Base-by-base conservation (phyloP, 257 asterid genomes). In the Penstemon barbatus region DNA sequence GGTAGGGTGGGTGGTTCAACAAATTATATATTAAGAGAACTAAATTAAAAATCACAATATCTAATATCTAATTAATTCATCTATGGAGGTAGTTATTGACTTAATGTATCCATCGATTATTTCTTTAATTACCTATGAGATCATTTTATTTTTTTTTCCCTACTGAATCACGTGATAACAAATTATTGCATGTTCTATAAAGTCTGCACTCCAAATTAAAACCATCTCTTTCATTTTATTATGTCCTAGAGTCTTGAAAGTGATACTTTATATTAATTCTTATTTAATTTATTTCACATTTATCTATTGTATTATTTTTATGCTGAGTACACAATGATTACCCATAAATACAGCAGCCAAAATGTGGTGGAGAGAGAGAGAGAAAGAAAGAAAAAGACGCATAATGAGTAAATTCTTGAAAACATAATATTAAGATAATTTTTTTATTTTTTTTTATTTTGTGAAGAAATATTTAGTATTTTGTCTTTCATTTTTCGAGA, bases 51-150 rank as follows among this genome's bases (percentile, higher is more conserved):
- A 40, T 42, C 58, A 53, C 57, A 72, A 57, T 59, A 49, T 60
- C 5, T 7, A 56, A 41, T 57, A 79, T 72, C n/a, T 57, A 36
- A 12, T 65, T 56, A 73, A 41, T 60, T 57, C 55, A 69, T 73
- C 66, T 73, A 69, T 80, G 77, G 76, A 70, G 68, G 81, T 67
- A 36, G 81, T 80, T 76, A 73, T 76, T 73, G 81, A 76, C 79
- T 65, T 69, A 40, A 45, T 55, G 70, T 58, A 59, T 25, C 7
- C 75, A 71, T 55, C 48, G 54, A 58, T 61, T 53, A 75, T 57
- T 41, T 72, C 66, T 6, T 19, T 44, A 33, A 43, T 41, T 43
- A 45, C 61, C 4, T 55, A 63, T 13, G 54, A 9, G 3, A 15
- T 66, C 7, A 25, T 65, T 1, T 0, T 15, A 19, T 52, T 7